Conservation (phyloP, 306 rosid genomes). For the Lathyrus tuberosus region DNA sequence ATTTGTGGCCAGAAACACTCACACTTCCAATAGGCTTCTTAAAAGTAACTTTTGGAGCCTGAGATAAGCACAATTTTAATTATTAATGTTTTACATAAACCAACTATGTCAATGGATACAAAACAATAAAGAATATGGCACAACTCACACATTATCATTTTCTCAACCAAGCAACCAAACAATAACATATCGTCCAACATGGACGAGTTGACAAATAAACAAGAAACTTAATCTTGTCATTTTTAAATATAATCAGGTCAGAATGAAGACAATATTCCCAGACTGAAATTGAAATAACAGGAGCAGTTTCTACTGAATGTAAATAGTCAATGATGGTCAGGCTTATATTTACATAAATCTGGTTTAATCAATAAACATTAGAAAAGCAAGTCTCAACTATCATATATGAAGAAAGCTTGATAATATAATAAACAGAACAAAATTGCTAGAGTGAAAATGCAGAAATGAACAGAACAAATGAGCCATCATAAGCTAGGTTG, state of each 20-base stretch:
- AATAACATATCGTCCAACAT: slow-evolving; percentile 3
- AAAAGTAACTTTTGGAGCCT: slow-evolving; percentile 61
- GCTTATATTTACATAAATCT: neutral
- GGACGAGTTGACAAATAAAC: slow-evolving; percentile 24
- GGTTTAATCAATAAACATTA: slow-evolving; percentile 26
- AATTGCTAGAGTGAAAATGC: slow-evolving; percentile 7
- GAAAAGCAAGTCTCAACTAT: slow-evolving; percentile 1
- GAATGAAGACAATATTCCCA: slow-evolving; percentile 10
- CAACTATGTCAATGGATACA: neutral
- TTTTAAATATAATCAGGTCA: slow-evolving; percentile 14
- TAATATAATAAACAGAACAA: neutral
- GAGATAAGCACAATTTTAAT: slow-evolving; percentile 27
- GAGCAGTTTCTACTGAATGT: slow-evolving; percentile 23
- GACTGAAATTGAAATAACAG: neutral
- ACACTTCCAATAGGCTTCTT: slow-evolving; percentile 67
- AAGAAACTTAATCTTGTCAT: slow-evolving; percentile 13
- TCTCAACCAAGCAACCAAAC: slow-evolving; percentile 4
- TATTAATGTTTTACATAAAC: slow-evolving; percentile 1
- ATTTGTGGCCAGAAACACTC: slow-evolving; percentile 65
- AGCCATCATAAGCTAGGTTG: slow-evolving; percentile 7
- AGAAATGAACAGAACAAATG: slow-evolving; percentile 20
- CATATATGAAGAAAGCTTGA: slow-evolving; percentile 9
- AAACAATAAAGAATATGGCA: neutral
- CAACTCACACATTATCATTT: slow-evolving; percentile 8
- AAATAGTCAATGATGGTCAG: neutral